These are phyloP conservation scores for Daldinia childiae DNA, from an alignment of 495 filamentous ascomycete genomes.

Conservation along the genomic window DNA sequence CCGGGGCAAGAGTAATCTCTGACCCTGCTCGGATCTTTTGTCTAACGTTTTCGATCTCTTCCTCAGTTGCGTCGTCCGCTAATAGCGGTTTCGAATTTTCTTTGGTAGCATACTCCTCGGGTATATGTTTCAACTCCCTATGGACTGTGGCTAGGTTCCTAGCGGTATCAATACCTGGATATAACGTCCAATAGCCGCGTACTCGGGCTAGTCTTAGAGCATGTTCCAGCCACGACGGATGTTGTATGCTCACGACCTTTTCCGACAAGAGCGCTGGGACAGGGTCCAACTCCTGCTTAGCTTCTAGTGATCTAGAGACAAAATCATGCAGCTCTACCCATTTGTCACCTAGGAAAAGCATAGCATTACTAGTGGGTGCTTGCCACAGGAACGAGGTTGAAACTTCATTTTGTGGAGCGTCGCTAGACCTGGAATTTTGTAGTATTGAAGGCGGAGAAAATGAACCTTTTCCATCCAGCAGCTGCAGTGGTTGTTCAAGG, in stretches of 20 bases:
- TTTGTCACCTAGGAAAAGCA: constrained; percentile 81
- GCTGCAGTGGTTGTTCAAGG: constrained; percentile 73
- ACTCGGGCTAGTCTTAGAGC: constrained; percentile 75
- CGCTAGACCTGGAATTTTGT: constrained; percentile 36
- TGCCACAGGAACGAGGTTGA: constrained; percentile 79
- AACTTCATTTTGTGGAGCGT: constrained; percentile 39
- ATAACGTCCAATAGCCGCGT: constrained; percentile 77
- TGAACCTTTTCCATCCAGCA: constrained; percentile 62
- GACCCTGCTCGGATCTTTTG: constrained; percentile 29
- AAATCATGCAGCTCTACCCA: constrained; percentile 85
- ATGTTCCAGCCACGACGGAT: constrained; percentile 82
- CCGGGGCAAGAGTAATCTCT: constrained; percentile 45
- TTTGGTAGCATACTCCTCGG: constrained; percentile 69
- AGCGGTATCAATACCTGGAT: constrained; percentile 66
- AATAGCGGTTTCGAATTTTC: constrained; percentile 18
- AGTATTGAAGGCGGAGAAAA: constrained; percentile 61
- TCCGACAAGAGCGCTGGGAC: constrained; percentile 49
- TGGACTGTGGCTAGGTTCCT: constrained; percentile 72
- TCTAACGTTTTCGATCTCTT: constrained; percentile 39
- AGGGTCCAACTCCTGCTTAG: constrained; percentile 46
- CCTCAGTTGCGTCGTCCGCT: constrained; percentile 36
- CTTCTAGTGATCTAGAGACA: constrained; percentile 65
- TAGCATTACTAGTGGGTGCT: constrained; percentile 79
- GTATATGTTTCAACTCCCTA: constrained; percentile 72
- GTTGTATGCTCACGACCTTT: constrained; percentile 65